Base-by-base conservation (phyloP, 768 basidiomycete genomes). In the Tylopilus felleus region DNA sequence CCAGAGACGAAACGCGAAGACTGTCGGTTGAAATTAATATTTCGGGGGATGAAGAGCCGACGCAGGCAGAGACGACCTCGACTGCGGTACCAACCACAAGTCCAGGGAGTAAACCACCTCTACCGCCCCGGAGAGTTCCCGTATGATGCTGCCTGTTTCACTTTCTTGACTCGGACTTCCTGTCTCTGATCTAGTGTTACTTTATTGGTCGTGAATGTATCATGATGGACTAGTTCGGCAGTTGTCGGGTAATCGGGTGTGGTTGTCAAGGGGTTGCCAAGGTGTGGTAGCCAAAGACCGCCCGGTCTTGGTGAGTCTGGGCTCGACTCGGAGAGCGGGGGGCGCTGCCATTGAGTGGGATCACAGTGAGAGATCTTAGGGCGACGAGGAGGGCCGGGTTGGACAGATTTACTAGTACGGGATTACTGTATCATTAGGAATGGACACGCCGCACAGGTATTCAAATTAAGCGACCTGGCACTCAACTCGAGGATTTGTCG, bases 1-100 rank as follows among this genome's bases (percentile, higher is more conserved):
- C 72, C 10, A 76, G 71, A 56, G 80, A 81, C 56, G 74, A 75
- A 48, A 69, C 60, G 50, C 70, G 66, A 47, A 59, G 68, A 27
- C 9, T 60, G 44, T 59, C 67, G 43, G n/a, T 13, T 19, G 73
- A 73, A 47, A 53, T 54, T 3, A 49, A 59, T 38, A 41, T 53
- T 25, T 31, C 56, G 28, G 31, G 13, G n/a, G 44, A 52, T 3
- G 54, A 44, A 16, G 60, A 58, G 49, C 21, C 52, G 16, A 41
- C 14, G 40, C 53, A 51, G 10, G 14, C 47, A n/a, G 59, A 53
- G 7, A 22, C 33, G 43, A 44, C 16, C 38, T 52, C 58, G 47
- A 52, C 43, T 41, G 49, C 28, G 49, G 56, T 47, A 2, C 16
- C 46, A 13, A 42, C 44, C 3, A 35, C 49, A 29, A 47, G 28